Evolutionary conservation across 129 eudicot species (phyloP).

Genomic region (Tagetes patula): DNA sequence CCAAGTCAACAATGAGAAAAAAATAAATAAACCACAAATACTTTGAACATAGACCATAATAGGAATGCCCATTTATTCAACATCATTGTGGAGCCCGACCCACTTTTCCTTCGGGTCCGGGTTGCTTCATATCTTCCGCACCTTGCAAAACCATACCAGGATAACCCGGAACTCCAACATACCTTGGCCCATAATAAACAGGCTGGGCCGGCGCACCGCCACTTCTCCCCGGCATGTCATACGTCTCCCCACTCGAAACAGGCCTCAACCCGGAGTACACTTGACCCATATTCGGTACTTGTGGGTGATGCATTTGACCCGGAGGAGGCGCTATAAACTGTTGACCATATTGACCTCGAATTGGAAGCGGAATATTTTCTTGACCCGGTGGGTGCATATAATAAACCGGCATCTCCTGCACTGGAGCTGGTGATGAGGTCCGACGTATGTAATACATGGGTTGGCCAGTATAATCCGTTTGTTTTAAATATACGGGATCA

Average conservation of each 20-base stretch:
- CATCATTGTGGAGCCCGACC: slow-evolving; percentile 55
- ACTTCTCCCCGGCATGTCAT: slow-evolving; percentile 45
- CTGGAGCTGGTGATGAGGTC: slow-evolving; percentile 39
- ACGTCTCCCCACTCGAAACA: slow-evolving; percentile 35
- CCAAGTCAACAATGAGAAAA: slow-evolving; percentile 23
- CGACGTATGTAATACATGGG: slow-evolving; percentile 43
- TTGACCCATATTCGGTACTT: slow-evolving; percentile 49
- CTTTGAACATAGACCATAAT: slow-evolving; percentile 13
- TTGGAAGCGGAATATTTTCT: slow-evolving; percentile 36
- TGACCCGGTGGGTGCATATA: slow-evolving; percentile 55
- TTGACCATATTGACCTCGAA: slow-evolving; percentile 57
- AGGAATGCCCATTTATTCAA: slow-evolving; percentile 14
- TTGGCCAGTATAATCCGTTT: slow-evolving; percentile 49
- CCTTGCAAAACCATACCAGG: slow-evolving; percentile 60
- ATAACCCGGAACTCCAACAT: slow-evolving; percentile 55
- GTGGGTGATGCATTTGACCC: slow-evolving; percentile 56
- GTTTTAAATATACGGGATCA: slow-evolving; percentile 39
- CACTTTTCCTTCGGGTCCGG: slow-evolving; percentile 33
- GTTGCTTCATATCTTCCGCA: slow-evolving; percentile 53
- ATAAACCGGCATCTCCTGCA: slow-evolving; percentile 55
- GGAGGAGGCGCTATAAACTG: slow-evolving; percentile 40
- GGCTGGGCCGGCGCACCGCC: slow-evolving; percentile 51
- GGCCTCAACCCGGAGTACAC: slow-evolving; percentile 56
- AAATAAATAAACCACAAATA: not conserved
- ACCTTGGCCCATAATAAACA: slow-evolving; percentile 60